A percentile compares a stretch with the other conserved stretches of the same genome.
phyloP scores from a whole-genome alignment of 2,329 filamentous ascomycete genomes.

The Clonostachys rhizophaga region DNA sequence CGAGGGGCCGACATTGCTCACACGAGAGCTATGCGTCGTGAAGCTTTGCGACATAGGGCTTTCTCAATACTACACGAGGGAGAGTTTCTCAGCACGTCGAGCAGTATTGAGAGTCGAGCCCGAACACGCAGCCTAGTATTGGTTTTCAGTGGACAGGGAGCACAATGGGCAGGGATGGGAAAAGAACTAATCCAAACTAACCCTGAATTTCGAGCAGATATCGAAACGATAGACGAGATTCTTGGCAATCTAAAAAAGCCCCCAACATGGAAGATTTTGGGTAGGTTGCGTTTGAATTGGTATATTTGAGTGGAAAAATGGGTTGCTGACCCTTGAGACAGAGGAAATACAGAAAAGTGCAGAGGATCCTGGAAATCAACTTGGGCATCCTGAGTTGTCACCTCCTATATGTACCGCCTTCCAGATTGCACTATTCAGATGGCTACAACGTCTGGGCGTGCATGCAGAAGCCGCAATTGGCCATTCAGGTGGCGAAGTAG shows the following conservation, averaged over 20 bases:
- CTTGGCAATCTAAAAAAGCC: neutral
- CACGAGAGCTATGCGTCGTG: neutral
- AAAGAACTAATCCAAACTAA: neutral
- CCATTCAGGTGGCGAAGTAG: slow-evolving; percentile 41
- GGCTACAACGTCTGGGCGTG: slow-evolving; percentile 22
- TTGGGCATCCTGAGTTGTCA: slow-evolving; percentile 10
- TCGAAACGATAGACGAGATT: neutral
- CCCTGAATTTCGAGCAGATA: neutral
- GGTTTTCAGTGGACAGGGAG: neutral
- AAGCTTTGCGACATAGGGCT: neutral
- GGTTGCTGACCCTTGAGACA: neutral
- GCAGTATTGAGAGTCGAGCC: neutral
- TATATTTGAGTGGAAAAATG: neutral
- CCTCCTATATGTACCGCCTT: slow-evolving; percentile 27
- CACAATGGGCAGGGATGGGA: neutral
- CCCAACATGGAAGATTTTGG: neutral
- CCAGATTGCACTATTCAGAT: slow-evolving; percentile 24
- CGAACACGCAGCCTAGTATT: neutral
- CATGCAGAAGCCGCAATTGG: slow-evolving; percentile 29
- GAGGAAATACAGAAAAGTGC: neutral
- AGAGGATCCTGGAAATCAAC: neutral
- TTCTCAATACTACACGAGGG: neutral
- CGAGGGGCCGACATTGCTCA: neutral
- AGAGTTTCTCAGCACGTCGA: neutral
- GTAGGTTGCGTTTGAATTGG: neutral